phyloP scores from a whole-genome alignment of 2,329 filamentous ascomycete species.

The Ophiosphaerella korrae region DNA sequence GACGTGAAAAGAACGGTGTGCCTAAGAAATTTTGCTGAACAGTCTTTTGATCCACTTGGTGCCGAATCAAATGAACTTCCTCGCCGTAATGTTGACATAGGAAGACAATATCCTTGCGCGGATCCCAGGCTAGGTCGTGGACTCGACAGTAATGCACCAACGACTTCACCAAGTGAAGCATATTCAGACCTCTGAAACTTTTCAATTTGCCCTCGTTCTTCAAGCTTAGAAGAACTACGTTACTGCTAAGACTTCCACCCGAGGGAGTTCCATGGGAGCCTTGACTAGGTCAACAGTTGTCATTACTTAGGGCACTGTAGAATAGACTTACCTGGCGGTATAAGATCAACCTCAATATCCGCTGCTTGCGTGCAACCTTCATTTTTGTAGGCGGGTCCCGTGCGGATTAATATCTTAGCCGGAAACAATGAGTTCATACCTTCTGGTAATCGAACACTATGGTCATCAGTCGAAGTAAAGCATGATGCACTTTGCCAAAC shows the following conservation, averaged over 20 bases:
- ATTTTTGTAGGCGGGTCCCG: conserved; percentile 40
- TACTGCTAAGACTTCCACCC: conserved; percentile 28
- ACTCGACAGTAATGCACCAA: conserved; percentile 30
- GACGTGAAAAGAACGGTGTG: conserved; percentile 30
- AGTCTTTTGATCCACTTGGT: conserved; percentile 26
- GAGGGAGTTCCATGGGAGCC: conserved; percentile 35
- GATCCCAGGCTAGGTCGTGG: conserved; percentile 36
- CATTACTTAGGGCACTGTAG: too few relatives aligned
- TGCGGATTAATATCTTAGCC: conserved; percentile 36
- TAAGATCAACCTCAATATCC: conserved; percentile 37
- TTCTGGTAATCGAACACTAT: conserved; percentile 32
- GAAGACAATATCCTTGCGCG: conserved; percentile 34
- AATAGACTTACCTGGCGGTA: conserved; percentile 34
- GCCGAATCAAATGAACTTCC: conserved; percentile 29
- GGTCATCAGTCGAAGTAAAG: conserved; percentile 13
- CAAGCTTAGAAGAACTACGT: conserved; percentile 32
- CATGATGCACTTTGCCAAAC: not conserved
- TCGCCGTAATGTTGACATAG: conserved; percentile 33
- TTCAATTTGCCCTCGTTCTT: conserved; percentile 27
- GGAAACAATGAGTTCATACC: conserved; percentile 39
- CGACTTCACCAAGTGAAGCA: conserved; percentile 35
- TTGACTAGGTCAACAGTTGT: conserved; percentile 15
- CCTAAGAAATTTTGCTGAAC: conserved; percentile 35
- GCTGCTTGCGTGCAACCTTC: conserved; percentile 28
- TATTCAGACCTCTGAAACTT: conserved; percentile 38